phyloP scores from a whole-genome alignment of 2,329 filamentous ascomycete genomes.

The Dothiorella sarmentorum region DNA sequence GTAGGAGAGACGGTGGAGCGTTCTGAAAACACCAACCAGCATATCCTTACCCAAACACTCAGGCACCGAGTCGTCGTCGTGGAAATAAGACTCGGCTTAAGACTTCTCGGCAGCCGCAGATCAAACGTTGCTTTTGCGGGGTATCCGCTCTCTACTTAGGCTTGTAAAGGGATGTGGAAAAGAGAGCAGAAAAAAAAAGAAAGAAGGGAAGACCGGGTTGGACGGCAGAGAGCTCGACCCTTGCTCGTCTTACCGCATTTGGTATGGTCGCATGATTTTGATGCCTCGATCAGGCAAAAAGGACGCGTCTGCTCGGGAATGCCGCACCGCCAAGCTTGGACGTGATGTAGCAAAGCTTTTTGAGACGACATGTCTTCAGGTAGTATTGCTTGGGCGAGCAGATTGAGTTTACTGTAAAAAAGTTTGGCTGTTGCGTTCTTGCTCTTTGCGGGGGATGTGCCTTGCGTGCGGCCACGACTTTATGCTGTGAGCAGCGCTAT shows the following conservation, averaged over 20 bases:
- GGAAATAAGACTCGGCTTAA: neutral
- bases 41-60: too few relatives aligned
- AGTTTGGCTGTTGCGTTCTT: neutral
- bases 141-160: too few relatives aligned
- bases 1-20: neutral
- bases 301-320: neutral
- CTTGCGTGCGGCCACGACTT: too few relatives aligned
- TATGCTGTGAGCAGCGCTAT: too few relatives aligned
- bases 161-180: too few relatives aligned
- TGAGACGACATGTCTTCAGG: neutral
- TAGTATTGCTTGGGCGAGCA: too few relatives aligned
- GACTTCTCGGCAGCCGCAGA: neutral
- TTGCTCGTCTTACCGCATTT: neutral
- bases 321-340: constrained; percentile 10
- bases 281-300: neutral
- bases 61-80: neutral
- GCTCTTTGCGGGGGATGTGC: neutral
- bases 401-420: too few relatives aligned
- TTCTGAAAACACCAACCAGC: too few relatives aligned
- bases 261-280: neutral
- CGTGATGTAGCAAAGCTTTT: neutral
- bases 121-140: too few relatives aligned
- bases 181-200: neutral
- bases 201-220: too few relatives aligned
- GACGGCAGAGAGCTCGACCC: too few relatives aligned